A percentile compares a stretch with the other conserved stretches of the same genome.
Conservation (phyloP, 805 yeast species). For the Barnettozyma populi region DNA sequence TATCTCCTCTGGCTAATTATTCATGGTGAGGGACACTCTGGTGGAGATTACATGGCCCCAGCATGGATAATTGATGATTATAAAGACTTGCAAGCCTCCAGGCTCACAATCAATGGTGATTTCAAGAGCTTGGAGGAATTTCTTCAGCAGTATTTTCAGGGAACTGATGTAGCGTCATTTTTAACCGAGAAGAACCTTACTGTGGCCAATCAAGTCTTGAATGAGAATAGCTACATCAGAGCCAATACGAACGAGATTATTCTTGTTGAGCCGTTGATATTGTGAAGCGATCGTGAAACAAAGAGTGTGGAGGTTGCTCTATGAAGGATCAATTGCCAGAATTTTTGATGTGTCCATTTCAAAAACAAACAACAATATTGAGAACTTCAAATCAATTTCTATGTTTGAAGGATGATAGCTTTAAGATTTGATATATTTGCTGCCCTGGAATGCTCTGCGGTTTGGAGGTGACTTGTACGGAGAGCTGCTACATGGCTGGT, state of each 20-base stretch:
- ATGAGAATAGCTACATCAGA: constrained; percentile 16
- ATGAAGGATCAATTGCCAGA: too few relatives aligned
- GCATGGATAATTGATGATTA: constrained; percentile 13
- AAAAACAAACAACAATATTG: too few relatives aligned
- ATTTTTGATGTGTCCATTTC: too few relatives aligned
- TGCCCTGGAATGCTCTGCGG: not conserved
- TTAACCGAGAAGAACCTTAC: constrained; percentile 11
- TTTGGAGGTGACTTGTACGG: not conserved
- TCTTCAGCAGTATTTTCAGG: constrained; percentile 5
- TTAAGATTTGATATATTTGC: too few relatives aligned
- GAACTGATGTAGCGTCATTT: constrained; percentile 1
- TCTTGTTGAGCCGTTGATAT: constrained; percentile 15
- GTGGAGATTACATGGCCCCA: constrained; percentile 13
- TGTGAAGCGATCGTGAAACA: not conserved
- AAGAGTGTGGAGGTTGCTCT: too few relatives aligned
- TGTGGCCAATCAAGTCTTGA: constrained; percentile 13
- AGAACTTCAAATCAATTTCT: too few relatives aligned
- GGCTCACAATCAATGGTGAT: not conserved
- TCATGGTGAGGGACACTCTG: constrained; percentile 4
- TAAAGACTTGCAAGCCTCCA: not conserved
- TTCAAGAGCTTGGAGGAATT: constrained; percentile 5
- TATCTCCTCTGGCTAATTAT: constrained; percentile 18
- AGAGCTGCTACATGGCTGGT: too few relatives aligned
- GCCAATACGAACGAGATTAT: constrained; percentile 14
- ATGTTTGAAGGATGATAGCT: too few relatives aligned